These are phyloP conservation scores for Microbotryum scabiosae DNA, from an alignment of 1,284 basidiomycete genomes.

Conservation along the genomic window DNA sequence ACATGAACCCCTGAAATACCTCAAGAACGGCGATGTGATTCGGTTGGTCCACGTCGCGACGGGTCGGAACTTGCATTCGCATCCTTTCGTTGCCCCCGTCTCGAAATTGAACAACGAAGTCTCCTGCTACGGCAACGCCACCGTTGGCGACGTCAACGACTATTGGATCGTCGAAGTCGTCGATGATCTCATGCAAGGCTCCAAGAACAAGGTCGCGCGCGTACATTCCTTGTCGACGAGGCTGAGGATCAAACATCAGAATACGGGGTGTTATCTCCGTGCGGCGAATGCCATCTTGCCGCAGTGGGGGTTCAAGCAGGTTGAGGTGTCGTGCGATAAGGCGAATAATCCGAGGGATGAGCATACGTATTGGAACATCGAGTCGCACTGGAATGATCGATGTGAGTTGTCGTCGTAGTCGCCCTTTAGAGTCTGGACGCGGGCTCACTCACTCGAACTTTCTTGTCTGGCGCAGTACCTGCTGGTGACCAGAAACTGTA, in stretches of 20 bases:
- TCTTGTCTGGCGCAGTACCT: constrained; percentile 54
- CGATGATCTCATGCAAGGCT: constrained; percentile 67
- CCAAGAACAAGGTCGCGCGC: constrained; percentile 51
- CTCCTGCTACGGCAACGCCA: constrained; percentile 80
- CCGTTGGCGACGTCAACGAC: constrained; percentile 78
- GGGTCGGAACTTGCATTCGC: constrained; percentile 86
- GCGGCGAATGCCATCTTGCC: constrained; percentile 84
- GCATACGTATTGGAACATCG: constrained; percentile 97
- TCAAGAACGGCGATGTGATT: constrained; percentile 69
- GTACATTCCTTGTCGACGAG: constrained; percentile 87
- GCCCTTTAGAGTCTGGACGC: not conserved
- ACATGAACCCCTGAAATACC: constrained; percentile 58
- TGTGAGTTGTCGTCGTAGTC: constrained; percentile 49
- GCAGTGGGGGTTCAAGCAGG: constrained; percentile 99
- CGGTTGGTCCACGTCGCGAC: constrained; percentile 75
- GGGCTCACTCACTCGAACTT: constrained; percentile 6
- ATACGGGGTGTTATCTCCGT: constrained; percentile 75
- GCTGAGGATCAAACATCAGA: constrained; percentile 70
- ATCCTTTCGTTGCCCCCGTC: constrained; percentile 75
- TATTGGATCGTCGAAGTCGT: constrained; percentile 92
- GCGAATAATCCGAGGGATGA: constrained; percentile 72
- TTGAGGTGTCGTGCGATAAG: constrained; percentile 89
- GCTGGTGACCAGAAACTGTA: constrained; percentile 73
- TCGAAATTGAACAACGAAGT: constrained; percentile 88
- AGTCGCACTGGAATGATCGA: constrained; percentile 89